Evolutionary conservation across 2,329 filamentous ascomycete species (phyloP).

Genomic region (Hirsutella minnesotensis): DNA sequence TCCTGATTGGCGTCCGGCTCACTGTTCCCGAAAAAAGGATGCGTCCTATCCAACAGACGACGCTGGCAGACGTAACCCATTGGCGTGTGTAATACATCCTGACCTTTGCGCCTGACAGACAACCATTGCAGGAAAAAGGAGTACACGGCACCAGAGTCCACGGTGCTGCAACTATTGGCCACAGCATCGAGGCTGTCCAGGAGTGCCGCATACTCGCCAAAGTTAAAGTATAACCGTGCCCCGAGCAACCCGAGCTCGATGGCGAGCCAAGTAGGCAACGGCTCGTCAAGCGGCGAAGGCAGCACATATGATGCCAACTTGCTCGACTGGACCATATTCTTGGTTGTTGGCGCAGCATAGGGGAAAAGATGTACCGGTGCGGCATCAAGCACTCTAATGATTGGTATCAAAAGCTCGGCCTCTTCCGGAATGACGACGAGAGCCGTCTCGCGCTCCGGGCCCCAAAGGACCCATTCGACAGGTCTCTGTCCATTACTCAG

Average conservation of each 20-base stretch:
- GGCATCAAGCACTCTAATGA: conserved; percentile 17
- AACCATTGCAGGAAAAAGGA: too few species aligned
- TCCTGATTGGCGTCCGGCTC: too few species aligned
- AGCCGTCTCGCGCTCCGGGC: conserved; percentile 28
- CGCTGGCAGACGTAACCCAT: too few species aligned
- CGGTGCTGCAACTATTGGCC: background rate
- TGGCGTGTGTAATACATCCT: too few species aligned
- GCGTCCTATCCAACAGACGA: too few species aligned
- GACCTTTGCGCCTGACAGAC: too few species aligned
- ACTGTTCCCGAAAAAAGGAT: too few species aligned
- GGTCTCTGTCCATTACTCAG: conserved; percentile 20
- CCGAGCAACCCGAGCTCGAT: conserved; percentile 49
- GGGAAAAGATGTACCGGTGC: conserved; percentile 32
- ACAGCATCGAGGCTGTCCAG: conserved; percentile 2
- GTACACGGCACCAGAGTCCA: background rate
- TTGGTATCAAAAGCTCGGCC: conserved; percentile 39
- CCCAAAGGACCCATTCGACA: conserved; percentile 53
- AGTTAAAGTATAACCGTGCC: conserved; percentile 48
- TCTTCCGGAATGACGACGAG: conserved; percentile 53
- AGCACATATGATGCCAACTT: conserved; percentile 37
- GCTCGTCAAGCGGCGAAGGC: conserved; percentile 28
- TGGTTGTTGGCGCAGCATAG: conserved; percentile 49
- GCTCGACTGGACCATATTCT: conserved; percentile 48
- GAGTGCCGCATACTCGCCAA: conserved; percentile 28
- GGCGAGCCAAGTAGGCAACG: conserved; percentile 37